A percentile compares a stretch with the other conserved stretches of the same genome.
These are phyloP conservation scores for Leccinum fuscescens DNA, from an alignment of 1,284 basidiomycete species.

Conservation along the genomic window DNA sequence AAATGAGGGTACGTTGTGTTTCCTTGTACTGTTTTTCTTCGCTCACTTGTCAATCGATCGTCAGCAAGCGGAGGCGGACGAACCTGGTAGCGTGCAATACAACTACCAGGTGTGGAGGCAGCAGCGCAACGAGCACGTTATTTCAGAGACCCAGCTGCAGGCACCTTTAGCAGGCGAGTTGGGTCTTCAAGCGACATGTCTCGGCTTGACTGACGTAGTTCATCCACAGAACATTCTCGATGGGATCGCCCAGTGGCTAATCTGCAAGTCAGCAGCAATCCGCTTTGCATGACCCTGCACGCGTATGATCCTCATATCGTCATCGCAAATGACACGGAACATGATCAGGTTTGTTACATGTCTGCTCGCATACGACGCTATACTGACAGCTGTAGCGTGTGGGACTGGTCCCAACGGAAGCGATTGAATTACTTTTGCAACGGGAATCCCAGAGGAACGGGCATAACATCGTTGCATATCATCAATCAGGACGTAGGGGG, in stretches of 20 bases:
- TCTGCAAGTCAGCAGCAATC: conserved; percentile 68
- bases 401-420: conserved; percentile 86
- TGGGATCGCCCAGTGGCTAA: conserved; percentile 85
- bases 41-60: conserved; percentile 10
- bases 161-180: conserved; percentile 70
- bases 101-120: conserved; percentile 97
- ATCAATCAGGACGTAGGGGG: conserved; percentile 96
- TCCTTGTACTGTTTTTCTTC: conserved; percentile 6
- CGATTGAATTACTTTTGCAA: conserved; percentile 86
- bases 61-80: conserved; percentile 90
- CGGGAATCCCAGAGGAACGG: conserved; percentile 79
- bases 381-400: conserved; percentile 58
- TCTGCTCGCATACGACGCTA: neutral
- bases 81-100: conserved; percentile 91
- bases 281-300: conserved; percentile 85
- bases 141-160: conserved; percentile 70
- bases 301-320: conserved; percentile 90
- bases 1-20: conserved; percentile 79
- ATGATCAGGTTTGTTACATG: conserved; percentile 70
- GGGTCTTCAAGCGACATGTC: neutral
- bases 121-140: conserved; percentile 83
- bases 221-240: conserved; percentile 44
- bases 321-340: conserved; percentile 84
- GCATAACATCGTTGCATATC: conserved; percentile 88
- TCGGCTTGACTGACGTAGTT: conserved; percentile 1